Evolutionary conservation across 148 eudicot genomes (phyloP), one percentile per base, ranked within the genome.

Genomic region (Beta vulgaris): DNA sequence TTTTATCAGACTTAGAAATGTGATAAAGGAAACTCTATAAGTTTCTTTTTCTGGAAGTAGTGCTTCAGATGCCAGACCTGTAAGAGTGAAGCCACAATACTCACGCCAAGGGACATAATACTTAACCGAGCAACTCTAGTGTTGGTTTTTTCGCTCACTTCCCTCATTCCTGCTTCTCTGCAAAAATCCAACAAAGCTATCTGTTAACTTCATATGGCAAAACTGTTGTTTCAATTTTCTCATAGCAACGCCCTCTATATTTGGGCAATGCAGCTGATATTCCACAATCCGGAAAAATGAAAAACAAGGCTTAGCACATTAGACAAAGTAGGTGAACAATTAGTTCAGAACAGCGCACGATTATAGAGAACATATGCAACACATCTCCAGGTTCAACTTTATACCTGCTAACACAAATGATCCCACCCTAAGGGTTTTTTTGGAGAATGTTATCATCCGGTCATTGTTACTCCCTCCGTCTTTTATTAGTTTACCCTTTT

Each of bases 81-180:
- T 67, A 88, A 37, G 69, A 76, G 67, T 7, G 96, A 85, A 69
- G 82, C 87, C 0, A 40, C 63, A 69, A 89, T 86, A 80, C 93
- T 89, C 53, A 89, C 72, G 13, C 86, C 86, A 42, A 91, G 81
- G 58, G 97, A 88, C 84, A 85, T 81, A 7, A 86, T 74, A 69
- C 97, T 89, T 68, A 72, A 85, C 93, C 88, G 81, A 11, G 97
- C 97, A 43, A 89, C 97, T 76, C 89, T 81, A 0, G 77, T 40
- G 18, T 89, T 91, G 8, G 93, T 89, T 49, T 57, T 86, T 79
- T 89, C 93, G 26, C 93, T 89, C 55, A 91, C 89, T 71, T 61
- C 79, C 83, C 91, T 89, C 97, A 91, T 91, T 31, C 86, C 84
- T 25, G 86, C 86, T 77, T 91, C 93, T 83, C 93, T 91, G 89